Percentiles rank a stretch among this genome's conserved stretches.
Evolutionary conservation across 2,329 filamentous ascomycete species (phyloP).

Genomic region (Aureobasidium sp.): DNA sequence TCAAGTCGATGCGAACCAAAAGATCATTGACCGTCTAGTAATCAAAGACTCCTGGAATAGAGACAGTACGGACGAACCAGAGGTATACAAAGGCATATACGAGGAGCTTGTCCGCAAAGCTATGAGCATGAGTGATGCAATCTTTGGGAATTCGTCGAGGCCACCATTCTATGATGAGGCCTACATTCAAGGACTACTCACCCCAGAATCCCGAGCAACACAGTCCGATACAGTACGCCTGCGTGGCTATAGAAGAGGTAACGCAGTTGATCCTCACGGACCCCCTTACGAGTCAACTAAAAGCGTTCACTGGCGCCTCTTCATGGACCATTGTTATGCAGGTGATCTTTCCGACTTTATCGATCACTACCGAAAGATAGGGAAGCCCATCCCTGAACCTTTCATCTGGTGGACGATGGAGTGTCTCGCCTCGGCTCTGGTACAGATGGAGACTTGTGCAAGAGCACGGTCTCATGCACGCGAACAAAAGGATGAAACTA

Average conservation of each 20-base stretch:
- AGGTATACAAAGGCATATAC: not conserved
- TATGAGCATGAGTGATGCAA: not conserved
- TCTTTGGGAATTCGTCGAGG: too few species aligned
- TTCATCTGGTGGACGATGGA: constrained; percentile 1
- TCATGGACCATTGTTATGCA: not conserved
- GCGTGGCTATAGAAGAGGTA: not conserved
- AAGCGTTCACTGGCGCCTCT: not conserved
- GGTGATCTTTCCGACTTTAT: not conserved
- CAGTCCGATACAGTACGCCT: not conserved
- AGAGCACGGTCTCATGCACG: not conserved
- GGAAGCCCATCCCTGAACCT: not conserved
- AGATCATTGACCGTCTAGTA: constrained; percentile 7
- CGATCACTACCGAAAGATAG: too few species aligned
- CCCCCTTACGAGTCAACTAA: not conserved
- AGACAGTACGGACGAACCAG: not conserved
- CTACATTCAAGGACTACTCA: not conserved
- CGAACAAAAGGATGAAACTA: not conserved
- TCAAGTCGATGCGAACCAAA: not conserved
- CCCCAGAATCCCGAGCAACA: not conserved
- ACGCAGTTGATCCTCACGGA: too few species aligned
- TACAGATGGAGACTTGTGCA: not conserved
- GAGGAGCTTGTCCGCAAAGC: not conserved
- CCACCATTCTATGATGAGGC: not conserved
- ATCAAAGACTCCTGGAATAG: constrained; percentile 6
- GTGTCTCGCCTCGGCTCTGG: not conserved